A percentile compares a stretch with the other conserved stretches of the same genome.
These are phyloP conservation scores for Candida koratica DNA, from an alignment of 805 yeast genomes.

Conservation along the genomic window DNA sequence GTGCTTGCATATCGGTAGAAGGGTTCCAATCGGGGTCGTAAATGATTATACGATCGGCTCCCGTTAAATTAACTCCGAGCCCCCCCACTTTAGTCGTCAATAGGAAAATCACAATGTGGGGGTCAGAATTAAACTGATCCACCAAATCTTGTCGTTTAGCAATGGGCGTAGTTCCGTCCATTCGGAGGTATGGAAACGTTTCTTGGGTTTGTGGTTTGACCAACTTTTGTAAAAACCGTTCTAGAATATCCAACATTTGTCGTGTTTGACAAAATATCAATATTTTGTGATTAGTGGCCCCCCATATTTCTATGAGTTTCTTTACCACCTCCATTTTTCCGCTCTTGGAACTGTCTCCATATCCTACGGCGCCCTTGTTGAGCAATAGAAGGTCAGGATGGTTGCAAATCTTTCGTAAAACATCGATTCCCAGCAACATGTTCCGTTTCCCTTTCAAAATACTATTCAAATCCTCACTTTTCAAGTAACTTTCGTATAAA, in stretches of 20 bases:
- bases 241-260: slow-evolving; percentile 89
- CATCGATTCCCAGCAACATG: slow-evolving; percentile 85
- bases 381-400: slow-evolving; percentile 73
- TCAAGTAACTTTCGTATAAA: slow-evolving; percentile 69
- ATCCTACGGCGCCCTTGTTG: slow-evolving; percentile 34
- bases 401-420: slow-evolving; percentile 86
- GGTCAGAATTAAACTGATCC: slow-evolving; percentile 69
- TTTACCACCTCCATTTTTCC: slow-evolving; percentile 91
- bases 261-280: slow-evolving; percentile 87
- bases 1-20: slow-evolving; percentile 92
- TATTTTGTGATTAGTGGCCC: slow-evolving; percentile 68
- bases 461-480: slow-evolving; percentile 69
- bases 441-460: slow-evolving; percentile 74
- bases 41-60: slow-evolving; percentile 91
- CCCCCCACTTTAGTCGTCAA: slow-evolving; percentile 96
- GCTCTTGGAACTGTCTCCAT: slow-evolving; percentile 59
- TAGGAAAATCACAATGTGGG: slow-evolving; percentile 59
- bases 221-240: slow-evolving; percentile 52
- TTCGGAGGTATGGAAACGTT: slow-evolving; percentile 57
- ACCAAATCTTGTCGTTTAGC: slow-evolving; percentile 72
- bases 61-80: slow-evolving; percentile 87
- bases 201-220: slow-evolving; percentile 14
- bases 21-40: slow-evolving; percentile 99
- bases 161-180: slow-evolving; percentile 94
- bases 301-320: slow-evolving; percentile 74